phyloP scores from a whole-genome alignment of 805 yeast species.

The Candida sithepensis region DNA sequence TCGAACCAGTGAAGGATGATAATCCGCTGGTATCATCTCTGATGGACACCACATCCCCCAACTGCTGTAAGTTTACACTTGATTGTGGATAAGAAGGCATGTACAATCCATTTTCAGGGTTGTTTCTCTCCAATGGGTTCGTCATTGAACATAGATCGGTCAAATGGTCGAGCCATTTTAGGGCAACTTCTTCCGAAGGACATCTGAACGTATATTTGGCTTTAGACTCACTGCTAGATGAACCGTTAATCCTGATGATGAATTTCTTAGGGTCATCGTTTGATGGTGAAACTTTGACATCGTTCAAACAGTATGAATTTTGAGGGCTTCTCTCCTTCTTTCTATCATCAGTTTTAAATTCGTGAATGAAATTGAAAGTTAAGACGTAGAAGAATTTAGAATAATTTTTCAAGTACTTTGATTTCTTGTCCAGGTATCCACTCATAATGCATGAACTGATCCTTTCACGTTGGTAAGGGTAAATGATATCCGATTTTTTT shows the following conservation, averaged over 20 bases:
- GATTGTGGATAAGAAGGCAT: slow-evolving; percentile 10
- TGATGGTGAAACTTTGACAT: slow-evolving; percentile 29
- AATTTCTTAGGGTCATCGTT: slow-evolving; percentile 36
- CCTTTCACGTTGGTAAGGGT: slow-evolving; percentile 50
- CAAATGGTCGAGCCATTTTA: slow-evolving; percentile 54
- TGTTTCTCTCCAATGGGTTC: slow-evolving; percentile 47
- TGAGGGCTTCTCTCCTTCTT: slow-evolving; percentile 49
- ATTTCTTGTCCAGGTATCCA: slow-evolving; percentile 57
- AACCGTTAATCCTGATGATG: slow-evolving; percentile 31
- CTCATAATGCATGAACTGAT: slow-evolving; percentile 53
- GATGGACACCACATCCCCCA: slow-evolving; percentile 5
- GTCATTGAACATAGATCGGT: slow-evolving; percentile 47
- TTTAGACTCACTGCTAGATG: slow-evolving; percentile 10
- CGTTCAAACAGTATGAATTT: slow-evolving; percentile 38
- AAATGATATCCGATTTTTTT: slow-evolving; percentile 47
- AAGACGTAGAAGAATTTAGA: slow-evolving; percentile 62
- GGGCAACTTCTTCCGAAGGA: slow-evolving; percentile 39
- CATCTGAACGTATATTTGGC: slow-evolving; percentile 39
- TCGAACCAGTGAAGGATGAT: not conserved
- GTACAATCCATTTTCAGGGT: slow-evolving; percentile 32
- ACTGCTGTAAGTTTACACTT: slow-evolving; percentile 2
- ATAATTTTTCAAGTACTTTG: slow-evolving; percentile 59
- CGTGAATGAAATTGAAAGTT: slow-evolving; percentile 65
- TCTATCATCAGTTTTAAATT: slow-evolving; percentile 55
- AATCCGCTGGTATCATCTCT: slow-evolving; percentile 13